Conservation (phyloP, 1,284 basidiomycete species). For the Ustilago loliicola region DNA sequence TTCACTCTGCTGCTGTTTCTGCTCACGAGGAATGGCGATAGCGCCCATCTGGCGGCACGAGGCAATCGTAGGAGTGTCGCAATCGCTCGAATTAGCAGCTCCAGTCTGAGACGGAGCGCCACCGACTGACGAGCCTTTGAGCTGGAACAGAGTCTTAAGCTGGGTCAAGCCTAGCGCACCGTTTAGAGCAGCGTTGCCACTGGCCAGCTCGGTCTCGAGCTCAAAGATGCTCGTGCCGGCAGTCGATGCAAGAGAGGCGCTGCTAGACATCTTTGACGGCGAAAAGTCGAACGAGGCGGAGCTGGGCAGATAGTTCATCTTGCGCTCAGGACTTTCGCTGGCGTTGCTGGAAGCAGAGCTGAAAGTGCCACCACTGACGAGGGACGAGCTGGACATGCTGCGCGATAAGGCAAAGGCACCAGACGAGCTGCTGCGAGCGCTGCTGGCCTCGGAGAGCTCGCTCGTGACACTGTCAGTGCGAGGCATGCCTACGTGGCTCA, state of each 20-base stretch:
- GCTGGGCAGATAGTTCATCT: conserved; percentile 34
- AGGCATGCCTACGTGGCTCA: conserved; percentile 32
- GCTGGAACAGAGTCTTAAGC: conserved; percentile 47
- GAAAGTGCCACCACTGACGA: conserved; percentile 49
- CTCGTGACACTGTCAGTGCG: conserved; percentile 49
- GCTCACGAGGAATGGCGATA: not conserved
- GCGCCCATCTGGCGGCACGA: conserved; percentile 46
- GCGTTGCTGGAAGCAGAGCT: conserved; percentile 50
- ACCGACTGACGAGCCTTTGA: conserved; percentile 17
- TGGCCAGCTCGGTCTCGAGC: conserved; percentile 18
- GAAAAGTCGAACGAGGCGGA: conserved; percentile 34
- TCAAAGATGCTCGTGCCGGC: conserved; percentile 47
- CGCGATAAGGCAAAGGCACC: conserved; percentile 55
- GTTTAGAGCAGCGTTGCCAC: not conserved
- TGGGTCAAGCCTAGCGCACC: conserved; percentile 9
- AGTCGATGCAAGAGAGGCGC: conserved; percentile 43
- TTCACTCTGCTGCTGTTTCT: conserved; percentile 10
- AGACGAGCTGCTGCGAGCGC: conserved; percentile 46
- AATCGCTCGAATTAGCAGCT: conserved; percentile 45
- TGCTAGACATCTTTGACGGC: conserved; percentile 42
- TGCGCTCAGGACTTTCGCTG: conserved; percentile 48
- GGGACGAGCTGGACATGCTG: conserved; percentile 50
- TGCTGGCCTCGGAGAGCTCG: conserved; percentile 42
- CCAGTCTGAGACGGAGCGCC: conserved; percentile 1
- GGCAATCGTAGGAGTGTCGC: conserved; percentile 53